A percentile compares a stretch with the other conserved stretches of the same genome.
Evolutionary conservation across 495 filamentous ascomycete genomes (phyloP).

Genomic region (Penicillium salamii): DNA sequence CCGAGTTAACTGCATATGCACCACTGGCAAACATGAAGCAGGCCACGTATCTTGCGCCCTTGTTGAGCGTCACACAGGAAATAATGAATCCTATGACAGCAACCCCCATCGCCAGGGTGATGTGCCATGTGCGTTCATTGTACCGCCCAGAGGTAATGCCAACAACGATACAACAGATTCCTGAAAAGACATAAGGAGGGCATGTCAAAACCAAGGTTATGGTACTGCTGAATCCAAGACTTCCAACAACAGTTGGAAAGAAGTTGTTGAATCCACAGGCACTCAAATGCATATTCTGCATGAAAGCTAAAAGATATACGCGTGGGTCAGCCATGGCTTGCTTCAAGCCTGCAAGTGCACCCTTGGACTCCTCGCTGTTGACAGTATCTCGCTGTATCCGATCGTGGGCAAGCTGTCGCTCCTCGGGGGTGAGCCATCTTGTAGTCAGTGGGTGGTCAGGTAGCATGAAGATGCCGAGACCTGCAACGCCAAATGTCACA

Average conservation of each 20-base stretch:
- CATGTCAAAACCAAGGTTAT: conserved; percentile 51
- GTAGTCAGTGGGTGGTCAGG: conserved; percentile 56
- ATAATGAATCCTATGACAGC: conserved; percentile 50
- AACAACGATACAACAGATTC: conserved; percentile 42
- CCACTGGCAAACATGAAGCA: conserved; percentile 50
- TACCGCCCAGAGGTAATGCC: conserved; percentile 37
- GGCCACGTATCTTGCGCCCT: conserved; percentile 48
- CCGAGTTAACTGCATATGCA: conserved; percentile 45
- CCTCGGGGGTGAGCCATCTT: conserved; percentile 10
- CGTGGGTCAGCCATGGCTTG: conserved; percentile 1
- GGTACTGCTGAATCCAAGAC: conserved; percentile 48
- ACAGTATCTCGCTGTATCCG: not conserved
- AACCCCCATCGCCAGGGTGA: conserved; percentile 21
- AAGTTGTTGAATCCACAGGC: conserved; percentile 41
- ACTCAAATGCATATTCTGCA: conserved; percentile 25
- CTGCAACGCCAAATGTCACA: conserved; percentile 61
- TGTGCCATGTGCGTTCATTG: conserved; percentile 50
- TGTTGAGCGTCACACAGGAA: conserved; percentile 34
- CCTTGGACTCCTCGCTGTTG: conserved; percentile 2
- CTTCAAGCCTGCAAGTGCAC: conserved; percentile 2
- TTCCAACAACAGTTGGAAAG: conserved; percentile 54
- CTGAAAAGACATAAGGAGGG: conserved; percentile 48
- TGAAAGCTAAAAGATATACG: conserved; percentile 15
- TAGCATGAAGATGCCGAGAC: conserved; percentile 68
- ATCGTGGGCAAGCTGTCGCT: conserved; percentile 6